Base-by-base conservation (phyloP, 148 eudicot genomes). In the Euryodendron excelsum region DNA sequence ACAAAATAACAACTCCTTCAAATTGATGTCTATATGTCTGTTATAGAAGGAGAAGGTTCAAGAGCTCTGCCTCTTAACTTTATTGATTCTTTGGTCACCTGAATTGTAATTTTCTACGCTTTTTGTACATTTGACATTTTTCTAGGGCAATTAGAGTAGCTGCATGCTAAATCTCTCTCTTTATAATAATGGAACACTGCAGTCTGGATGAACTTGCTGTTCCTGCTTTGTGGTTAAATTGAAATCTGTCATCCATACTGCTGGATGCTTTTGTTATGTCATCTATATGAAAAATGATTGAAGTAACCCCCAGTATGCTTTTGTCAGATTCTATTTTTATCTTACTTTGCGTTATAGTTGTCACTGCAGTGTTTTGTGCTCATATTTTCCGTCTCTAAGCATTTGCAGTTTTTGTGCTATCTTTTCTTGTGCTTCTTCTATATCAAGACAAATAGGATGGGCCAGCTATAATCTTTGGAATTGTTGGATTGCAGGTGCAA, bases 401-500 rank as follows among this genome's bases (percentile, higher is more conserved):
- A 21, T 78, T 59, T 70, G 14, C 37, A 30, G 39, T 33, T 28
- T 37, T 37, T 21, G 17, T 27, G 7, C n/a, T 7, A 1, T 47
- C 30, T 45, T 44, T 75, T 61, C 61, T 33, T 73, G 5, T 4
- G 47, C 34, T 27, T 36, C 25, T 56, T 73, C 12, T 58, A 8
- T 72, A 25, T 30, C 69, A 45, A 63, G 44, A 63, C 15, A 47
- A 76, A 44, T 75, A 30, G 52, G 52, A 27, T 14, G 50, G 23
- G 56, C n/a, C 21, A 1, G 73, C 44, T 72, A 33, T 79, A 50
- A n/a, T 33, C 48, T 14, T 70, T 27, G 62, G 44, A 25, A 64
- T 62, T 84, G 55, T 53, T 73, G 82, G 28, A 36, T 80, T 80
- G 73, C 85, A 96, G 99, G 97, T 93, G 79, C 91, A 96, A 76